Percentiles rank a stretch among this genome's conserved stretches.
Evolutionary conservation across 2,329 filamentous ascomycete species (phyloP).

Genomic region (Lachnum nothofagi): DNA sequence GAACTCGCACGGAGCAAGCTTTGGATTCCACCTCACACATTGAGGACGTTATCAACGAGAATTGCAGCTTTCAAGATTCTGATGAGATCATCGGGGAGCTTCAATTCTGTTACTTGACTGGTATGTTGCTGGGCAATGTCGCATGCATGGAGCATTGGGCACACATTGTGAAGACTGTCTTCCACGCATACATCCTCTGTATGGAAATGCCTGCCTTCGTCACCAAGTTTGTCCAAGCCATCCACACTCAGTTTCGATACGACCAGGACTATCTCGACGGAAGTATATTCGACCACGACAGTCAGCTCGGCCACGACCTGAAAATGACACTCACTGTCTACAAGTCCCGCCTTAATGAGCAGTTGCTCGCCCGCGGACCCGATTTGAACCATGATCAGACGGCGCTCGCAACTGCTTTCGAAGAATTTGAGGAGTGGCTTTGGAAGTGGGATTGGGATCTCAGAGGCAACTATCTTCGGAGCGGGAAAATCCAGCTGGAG

Average conservation of each 20-base stretch:
- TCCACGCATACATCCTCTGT: constrained; percentile 46
- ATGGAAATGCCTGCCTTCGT: constrained; percentile 41
- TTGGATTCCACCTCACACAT: constrained; percentile 48
- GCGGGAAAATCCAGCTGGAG: constrained; percentile 47
- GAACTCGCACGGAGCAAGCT: constrained; percentile 40
- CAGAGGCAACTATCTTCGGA: constrained; percentile 43
- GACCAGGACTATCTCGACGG: constrained; percentile 45
- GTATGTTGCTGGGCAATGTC: constrained; percentile 53
- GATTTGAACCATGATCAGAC: constrained; percentile 38
- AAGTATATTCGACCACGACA: constrained; percentile 35
- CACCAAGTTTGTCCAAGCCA: constrained; percentile 42
- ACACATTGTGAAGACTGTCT: constrained; percentile 48
- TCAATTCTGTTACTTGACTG: constrained; percentile 55
- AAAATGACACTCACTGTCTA: constrained; percentile 49
- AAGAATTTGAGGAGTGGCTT: constrained; percentile 44
- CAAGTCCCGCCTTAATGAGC: constrained; percentile 48
- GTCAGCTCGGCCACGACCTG: constrained; percentile 34
- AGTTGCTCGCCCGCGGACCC: constrained; percentile 36
- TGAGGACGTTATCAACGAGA: constrained; percentile 36
- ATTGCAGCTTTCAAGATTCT: constrained; percentile 30
- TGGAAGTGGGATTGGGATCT: constrained; percentile 52
- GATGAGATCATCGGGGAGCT: constrained; percentile 53
- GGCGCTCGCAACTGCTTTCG: constrained; percentile 45
- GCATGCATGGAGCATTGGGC: constrained; percentile 60
- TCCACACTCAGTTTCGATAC: constrained; percentile 53